These are phyloP conservation scores for Boletus reticuloceps DNA, from an alignment of 768 basidiomycete genomes.

Conservation along the genomic window DNA sequence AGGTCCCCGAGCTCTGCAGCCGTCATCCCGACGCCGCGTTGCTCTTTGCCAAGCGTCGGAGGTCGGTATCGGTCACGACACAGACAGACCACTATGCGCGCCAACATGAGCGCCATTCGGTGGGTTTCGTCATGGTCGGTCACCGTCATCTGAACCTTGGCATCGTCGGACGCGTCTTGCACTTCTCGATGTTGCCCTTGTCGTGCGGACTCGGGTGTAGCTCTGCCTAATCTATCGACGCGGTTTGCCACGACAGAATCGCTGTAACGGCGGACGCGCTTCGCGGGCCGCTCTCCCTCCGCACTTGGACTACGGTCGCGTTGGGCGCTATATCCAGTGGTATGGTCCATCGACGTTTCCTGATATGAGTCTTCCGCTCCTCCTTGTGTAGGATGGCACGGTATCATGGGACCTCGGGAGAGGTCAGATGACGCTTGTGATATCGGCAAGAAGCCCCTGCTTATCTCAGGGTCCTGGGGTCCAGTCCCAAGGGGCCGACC, in stretches of 20 bases:
- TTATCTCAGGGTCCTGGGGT: slow-evolving; percentile 15
- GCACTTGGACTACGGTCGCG: slow-evolving; percentile 16
- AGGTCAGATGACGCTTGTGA: slow-evolving; percentile 1
- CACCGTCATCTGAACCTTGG: background rate
- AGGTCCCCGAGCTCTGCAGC: slow-evolving; percentile 32
- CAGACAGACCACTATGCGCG: slow-evolving; percentile 21
- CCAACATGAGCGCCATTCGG: slow-evolving; percentile 21
- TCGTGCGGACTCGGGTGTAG: slow-evolving; percentile 5
- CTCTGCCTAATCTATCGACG: slow-evolving; percentile 14
- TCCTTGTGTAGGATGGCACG: background rate
- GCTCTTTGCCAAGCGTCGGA: background rate
- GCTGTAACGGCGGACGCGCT: slow-evolving; percentile 24
- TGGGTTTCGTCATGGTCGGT: slow-evolving; percentile 1
- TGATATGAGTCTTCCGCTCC: slow-evolving; percentile 9
- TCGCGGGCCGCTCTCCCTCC: slow-evolving; percentile 29
- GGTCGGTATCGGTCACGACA: slow-evolving; percentile 22
- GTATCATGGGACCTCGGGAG: slow-evolving; percentile 2
- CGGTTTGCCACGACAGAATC: slow-evolving; percentile 11
- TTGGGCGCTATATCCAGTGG: background rate
- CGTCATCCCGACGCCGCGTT: slow-evolving; percentile 19
- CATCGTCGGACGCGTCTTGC: background rate
- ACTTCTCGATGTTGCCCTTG: background rate
- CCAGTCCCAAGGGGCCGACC: slow-evolving; percentile 2
- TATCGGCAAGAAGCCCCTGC: slow-evolving; percentile 12
- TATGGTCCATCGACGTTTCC: slow-evolving; percentile 10